Evolutionary conservation across 83 land plant species (phyloP).

Genomic region (Diphasiastrum complanatum): DNA sequence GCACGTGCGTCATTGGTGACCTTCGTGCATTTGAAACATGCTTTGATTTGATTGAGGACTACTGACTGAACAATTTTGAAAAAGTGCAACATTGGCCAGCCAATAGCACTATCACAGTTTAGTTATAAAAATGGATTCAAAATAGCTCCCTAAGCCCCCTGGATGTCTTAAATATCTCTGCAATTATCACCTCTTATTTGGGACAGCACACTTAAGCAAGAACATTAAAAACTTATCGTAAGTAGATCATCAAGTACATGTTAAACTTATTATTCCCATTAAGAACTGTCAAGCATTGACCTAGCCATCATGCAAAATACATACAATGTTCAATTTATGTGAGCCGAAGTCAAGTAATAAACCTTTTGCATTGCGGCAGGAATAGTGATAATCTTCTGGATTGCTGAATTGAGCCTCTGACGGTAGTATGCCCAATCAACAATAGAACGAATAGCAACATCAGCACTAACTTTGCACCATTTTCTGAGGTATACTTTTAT

Average conservation of each 20-base stretch:
- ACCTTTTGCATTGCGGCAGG: conserved; percentile 99
- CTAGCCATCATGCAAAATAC: background rate
- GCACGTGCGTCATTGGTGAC: background rate
- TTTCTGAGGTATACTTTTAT: conserved; percentile 67
- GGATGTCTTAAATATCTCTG: too few relatives aligned
- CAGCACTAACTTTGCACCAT: conserved; percentile 94
- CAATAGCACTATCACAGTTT: too few relatives aligned
- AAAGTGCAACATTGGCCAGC: too few relatives aligned
- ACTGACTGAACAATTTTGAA: background rate
- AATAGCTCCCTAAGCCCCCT: too few relatives aligned
- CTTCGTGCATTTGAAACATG: background rate
- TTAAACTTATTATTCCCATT: too few relatives aligned
- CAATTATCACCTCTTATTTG: too few relatives aligned
- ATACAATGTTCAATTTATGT: background rate
- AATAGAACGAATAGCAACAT: conserved; percentile 77
- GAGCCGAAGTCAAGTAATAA: background rate
- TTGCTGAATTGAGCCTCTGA: conserved; percentile 87
- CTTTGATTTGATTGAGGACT: background rate
- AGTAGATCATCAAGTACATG: too few relatives aligned
- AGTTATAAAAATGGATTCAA: too few relatives aligned
- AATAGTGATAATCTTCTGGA: conserved; percentile 94
- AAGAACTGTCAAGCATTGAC: background rate
- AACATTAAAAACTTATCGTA: too few relatives aligned
- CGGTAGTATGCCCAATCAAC: conserved; percentile 97
- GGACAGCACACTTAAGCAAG: too few relatives aligned